A percentile compares a stretch with the other conserved stretches of the same genome.
Evolutionary conservation across 1,284 basidiomycete species (phyloP).

Genomic region (Athelia sp.): DNA sequence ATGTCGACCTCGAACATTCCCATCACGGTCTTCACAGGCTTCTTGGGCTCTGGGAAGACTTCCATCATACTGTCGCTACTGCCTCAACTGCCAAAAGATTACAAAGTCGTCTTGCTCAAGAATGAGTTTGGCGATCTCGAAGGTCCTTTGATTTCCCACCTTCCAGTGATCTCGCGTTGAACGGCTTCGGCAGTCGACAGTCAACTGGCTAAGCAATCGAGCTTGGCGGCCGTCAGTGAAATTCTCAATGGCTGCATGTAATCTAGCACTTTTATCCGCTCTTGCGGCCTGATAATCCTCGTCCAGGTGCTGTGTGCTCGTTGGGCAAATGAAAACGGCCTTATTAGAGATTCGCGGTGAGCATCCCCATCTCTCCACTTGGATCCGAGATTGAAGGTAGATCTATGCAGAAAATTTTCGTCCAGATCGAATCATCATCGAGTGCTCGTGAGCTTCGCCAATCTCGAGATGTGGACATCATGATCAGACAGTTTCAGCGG

Average conservation of each 20-base stretch:
- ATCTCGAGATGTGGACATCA: too few relatives aligned
- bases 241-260: constrained; percentile 92
- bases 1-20: constrained; percentile 41
- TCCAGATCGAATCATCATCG: constrained; percentile 88
- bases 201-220: constrained; percentile 79
- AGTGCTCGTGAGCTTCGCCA: too few relatives aligned
- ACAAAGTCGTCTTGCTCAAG: constrained; percentile 84
- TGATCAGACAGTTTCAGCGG: too few relatives aligned
- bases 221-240: constrained; percentile 80
- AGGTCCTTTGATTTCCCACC: constrained; percentile 32
- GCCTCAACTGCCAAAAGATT: constrained; percentile 73
- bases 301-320: constrained; percentile 81
- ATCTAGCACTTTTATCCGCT: constrained; percentile 14
- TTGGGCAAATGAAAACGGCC: constrained; percentile 88
- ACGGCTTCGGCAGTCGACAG: constrained; percentile 63
- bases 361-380: constrained; percentile 7
- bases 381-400: background rate
- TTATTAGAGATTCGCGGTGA: constrained; percentile 79
- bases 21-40: constrained; percentile 85
- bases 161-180: too few relatives aligned
- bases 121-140: constrained; percentile 86
- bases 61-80: constrained; percentile 81
- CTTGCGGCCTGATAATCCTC: background rate
- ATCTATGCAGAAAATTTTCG: constrained; percentile 59
- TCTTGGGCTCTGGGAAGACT: constrained; percentile 72